Base-by-base conservation (phyloP, 768 basidiomycete genomes). In the Mycena maculata region DNA sequence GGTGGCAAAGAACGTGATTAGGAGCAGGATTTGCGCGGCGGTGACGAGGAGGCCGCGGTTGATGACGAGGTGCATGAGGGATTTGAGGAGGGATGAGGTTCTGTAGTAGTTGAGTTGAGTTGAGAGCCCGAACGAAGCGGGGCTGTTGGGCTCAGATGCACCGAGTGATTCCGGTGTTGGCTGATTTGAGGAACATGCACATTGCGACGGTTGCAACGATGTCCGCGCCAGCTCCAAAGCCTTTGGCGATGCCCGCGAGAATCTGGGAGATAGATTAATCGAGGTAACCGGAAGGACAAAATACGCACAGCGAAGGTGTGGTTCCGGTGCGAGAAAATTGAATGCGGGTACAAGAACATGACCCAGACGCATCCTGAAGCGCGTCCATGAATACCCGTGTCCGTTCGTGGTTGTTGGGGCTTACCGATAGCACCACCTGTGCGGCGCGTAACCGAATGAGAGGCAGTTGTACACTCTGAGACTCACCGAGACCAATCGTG, bases 21-120 rank as follows among this genome's bases (percentile, higher is more conserved):
- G 67, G 16, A 84, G 74, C 27, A 81, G 63, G 16, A 74, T 76
- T 65, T 85, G 84, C 16, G 84, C 79, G 13, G 81, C 70, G 13
- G 84, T 84, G 7, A 85, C 83, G 28, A 85, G 78, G 13, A 77
- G 75, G 16, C 84, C 84, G 31, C 84, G 81, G 33, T 84, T 77
- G 23, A 85, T 75, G 47, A 83, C 73, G 50, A 79, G 82, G 65
- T 77, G 73, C 39, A 83, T 80, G 22, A 85, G 74, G 5, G 74
- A 74, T n/a, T 75, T 78, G 52, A 85, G 74, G n/a, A 84, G 60
- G 4, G 74, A 74, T 49, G 81, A 79, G 2, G 83, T 84, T 38
- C 84, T 85, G 15, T 30, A n/a, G 23, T 49, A 22, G 30, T 3
- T 22, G 23, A 5, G 23, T 5, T n/a, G n/a, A n/a, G n/a, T n/a